phyloP scores from a whole-genome alignment of 208 protist genomes.

The Crithidia acanthocephali region DNA sequence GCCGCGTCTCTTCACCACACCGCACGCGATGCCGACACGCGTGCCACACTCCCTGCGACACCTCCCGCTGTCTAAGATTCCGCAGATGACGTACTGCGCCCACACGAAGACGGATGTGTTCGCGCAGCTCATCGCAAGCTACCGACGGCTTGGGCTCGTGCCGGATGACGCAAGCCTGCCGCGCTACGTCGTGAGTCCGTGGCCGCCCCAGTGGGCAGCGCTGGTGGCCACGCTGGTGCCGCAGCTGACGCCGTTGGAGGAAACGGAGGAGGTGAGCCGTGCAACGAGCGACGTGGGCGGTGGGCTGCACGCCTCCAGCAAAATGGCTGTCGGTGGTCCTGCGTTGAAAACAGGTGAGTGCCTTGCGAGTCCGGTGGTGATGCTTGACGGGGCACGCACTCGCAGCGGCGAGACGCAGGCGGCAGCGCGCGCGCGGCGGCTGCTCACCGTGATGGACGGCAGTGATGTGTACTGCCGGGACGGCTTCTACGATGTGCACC shows the following conservation, averaged over 20 bases:
- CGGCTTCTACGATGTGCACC: constrained; percentile 39
- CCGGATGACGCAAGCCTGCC: constrained; percentile 31
- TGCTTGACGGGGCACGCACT: not conserved
- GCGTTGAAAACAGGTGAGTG: too few relatives aligned
- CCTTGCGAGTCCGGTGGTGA: too few relatives aligned
- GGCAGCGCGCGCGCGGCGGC: constrained; percentile 3
- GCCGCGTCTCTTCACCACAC: constrained; percentile 39
- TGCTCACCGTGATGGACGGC: constrained; percentile 29
- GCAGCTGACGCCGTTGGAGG: constrained; percentile 9
- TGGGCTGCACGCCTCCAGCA: too few relatives aligned
- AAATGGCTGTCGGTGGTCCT: too few relatives aligned
- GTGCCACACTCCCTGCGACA: constrained; percentile 53
- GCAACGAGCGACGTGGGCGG: too few relatives aligned
- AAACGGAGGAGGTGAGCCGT: too few relatives aligned
- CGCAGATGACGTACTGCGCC: constrained; percentile 42
- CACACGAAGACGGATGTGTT: constrained; percentile 65
- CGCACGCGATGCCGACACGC: constrained; percentile 26
- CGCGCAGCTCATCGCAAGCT: constrained; percentile 48
- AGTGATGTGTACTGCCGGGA: constrained; percentile 64
- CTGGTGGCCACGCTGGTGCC: constrained; percentile 27
- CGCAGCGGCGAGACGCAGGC: constrained; percentile 1
- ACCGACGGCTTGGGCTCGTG: constrained; percentile 38
- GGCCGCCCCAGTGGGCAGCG: constrained; percentile 12
- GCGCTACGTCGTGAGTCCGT: constrained; percentile 19
- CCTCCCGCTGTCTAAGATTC: constrained; percentile 35